These are phyloP conservation scores for Bryoerythrophyllum caledonicum DNA, from an alignment of 225 moss, liverwort and hornwort species.

Conservation along the genomic window DNA sequence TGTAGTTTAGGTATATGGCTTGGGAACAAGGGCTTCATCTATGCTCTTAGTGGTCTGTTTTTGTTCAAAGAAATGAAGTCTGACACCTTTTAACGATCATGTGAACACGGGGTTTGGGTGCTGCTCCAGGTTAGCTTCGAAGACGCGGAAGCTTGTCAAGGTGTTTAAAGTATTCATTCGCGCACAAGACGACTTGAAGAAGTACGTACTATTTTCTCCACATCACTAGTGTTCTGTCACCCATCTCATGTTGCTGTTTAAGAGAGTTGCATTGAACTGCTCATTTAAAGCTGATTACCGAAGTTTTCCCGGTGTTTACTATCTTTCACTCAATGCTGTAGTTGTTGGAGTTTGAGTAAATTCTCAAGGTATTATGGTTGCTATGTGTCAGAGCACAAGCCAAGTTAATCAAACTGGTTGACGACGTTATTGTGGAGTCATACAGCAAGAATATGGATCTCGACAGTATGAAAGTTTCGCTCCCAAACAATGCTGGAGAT, in stretches of 20 bases:
- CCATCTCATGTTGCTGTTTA: background rate
- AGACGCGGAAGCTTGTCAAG: slow-evolving; percentile 62
- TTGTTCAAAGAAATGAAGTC: slow-evolving; percentile 22
- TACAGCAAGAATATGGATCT: slow-evolving; percentile 52
- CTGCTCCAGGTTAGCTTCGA: slow-evolving; percentile 52
- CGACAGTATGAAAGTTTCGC: slow-evolving; percentile 44
- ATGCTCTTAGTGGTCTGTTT: background rate
- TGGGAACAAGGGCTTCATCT: background rate
- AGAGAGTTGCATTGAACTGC: background rate
- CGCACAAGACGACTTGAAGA: slow-evolving; percentile 70
- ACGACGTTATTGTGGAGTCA: slow-evolving; percentile 60
- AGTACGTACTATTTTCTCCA: slow-evolving; percentile 27
- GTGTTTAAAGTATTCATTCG: slow-evolving; percentile 56
- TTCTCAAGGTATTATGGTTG: slow-evolving; percentile 18
- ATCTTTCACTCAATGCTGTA: background rate
- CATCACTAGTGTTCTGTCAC: background rate
- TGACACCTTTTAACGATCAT: slow-evolving; percentile 17
- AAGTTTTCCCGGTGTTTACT: slow-evolving; percentile 2
- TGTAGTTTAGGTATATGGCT: background rate
- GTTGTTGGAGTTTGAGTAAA: background rate
- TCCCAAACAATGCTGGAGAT: slow-evolving; percentile 35
- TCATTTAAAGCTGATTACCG: slow-evolving; percentile 22
- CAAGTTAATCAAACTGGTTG: slow-evolving; percentile 62
- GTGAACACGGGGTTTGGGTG: slow-evolving; percentile 30
- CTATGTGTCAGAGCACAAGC: slow-evolving; percentile 58